A percentile compares a stretch with the other conserved stretches of the same genome.
Evolutionary conservation across 2,329 filamentous ascomycete species (phyloP).

Genomic region (Setomelanomma holmii): DNA sequence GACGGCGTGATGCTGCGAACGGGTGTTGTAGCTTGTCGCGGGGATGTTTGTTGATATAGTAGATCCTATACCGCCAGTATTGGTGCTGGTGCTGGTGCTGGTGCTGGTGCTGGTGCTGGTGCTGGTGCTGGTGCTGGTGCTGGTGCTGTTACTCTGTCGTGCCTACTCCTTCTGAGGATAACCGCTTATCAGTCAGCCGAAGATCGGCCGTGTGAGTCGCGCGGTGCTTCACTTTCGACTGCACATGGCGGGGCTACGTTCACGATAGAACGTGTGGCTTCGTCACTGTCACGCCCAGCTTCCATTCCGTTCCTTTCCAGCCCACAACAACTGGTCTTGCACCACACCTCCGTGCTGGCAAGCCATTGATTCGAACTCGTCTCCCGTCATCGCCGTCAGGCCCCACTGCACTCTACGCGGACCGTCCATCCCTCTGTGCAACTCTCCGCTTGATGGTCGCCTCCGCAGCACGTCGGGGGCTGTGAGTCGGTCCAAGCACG

Average conservation of each 20-base stretch:
- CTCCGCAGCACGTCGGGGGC: background rate
- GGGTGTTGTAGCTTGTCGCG: slow-evolving; percentile 3
- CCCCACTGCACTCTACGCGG: background rate
- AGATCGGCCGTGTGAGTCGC: background rate
- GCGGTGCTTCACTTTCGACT: background rate
- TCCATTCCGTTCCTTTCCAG: background rate
- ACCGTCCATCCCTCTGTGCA: background rate
- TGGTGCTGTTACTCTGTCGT: background rate
- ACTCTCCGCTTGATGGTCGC: background rate
- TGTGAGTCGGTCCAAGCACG: background rate
- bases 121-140: background rate
- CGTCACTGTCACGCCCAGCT: background rate
- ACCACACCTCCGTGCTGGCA: background rate
- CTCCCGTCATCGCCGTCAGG: background rate
- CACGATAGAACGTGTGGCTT: background rate
- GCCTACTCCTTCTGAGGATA: background rate
- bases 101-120: background rate
- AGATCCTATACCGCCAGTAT: background rate
- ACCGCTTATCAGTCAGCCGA: background rate
- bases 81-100: background rate
- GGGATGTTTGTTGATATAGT: background rate
- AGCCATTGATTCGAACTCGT: no score
- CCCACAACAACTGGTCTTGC: background rate
- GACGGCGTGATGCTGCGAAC: slow-evolving; percentile 20
- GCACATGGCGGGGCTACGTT: background rate